phyloP scores from a whole-genome alignment of 129 eudicot genomes.

The Ambrosia artemisiifolia region DNA sequence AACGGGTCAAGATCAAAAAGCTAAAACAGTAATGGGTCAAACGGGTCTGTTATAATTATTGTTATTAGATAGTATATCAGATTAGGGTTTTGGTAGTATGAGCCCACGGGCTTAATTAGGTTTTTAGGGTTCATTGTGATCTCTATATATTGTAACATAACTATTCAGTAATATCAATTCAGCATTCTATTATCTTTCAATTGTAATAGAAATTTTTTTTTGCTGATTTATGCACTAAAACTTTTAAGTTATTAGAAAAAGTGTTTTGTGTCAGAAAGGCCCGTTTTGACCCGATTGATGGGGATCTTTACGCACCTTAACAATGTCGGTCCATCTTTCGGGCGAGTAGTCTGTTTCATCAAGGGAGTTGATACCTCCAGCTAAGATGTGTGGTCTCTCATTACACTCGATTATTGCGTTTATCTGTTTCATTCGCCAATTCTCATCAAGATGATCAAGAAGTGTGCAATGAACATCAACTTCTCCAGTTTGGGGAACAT shows the following conservation, averaged over 20 bases:
- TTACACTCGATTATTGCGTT: conserved; percentile 71
- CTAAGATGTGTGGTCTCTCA: conserved; percentile 82
- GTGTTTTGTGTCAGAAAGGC: not conserved
- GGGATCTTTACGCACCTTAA: conserved; percentile 47
- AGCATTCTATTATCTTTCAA: too few relatives aligned
- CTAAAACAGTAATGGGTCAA: not conserved
- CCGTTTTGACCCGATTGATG: not conserved
- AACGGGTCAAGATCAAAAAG: not conserved
- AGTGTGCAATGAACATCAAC: conserved; percentile 77
- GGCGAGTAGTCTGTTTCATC: conserved; percentile 88
- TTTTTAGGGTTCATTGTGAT: too few relatives aligned
- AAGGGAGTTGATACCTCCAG: conserved; percentile 84
- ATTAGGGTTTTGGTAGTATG: too few relatives aligned
- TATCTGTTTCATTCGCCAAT: conserved; percentile 92
- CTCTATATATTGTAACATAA: too few relatives aligned
- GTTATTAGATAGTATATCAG: too few relatives aligned
- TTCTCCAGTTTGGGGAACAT: conserved; percentile 82
- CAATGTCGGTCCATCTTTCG: conserved; percentile 97
- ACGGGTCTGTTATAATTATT: not conserved
- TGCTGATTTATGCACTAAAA: not conserved
- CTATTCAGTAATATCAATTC: too few relatives aligned
- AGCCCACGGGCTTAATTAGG: too few relatives aligned
- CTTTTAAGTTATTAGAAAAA: not conserved
- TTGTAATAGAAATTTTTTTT: not conserved
- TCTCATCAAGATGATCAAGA: conserved; percentile 90